Conservation (phyloP, 1,284 basidiomycete genomes). For the Serendipita sp. region DNA sequence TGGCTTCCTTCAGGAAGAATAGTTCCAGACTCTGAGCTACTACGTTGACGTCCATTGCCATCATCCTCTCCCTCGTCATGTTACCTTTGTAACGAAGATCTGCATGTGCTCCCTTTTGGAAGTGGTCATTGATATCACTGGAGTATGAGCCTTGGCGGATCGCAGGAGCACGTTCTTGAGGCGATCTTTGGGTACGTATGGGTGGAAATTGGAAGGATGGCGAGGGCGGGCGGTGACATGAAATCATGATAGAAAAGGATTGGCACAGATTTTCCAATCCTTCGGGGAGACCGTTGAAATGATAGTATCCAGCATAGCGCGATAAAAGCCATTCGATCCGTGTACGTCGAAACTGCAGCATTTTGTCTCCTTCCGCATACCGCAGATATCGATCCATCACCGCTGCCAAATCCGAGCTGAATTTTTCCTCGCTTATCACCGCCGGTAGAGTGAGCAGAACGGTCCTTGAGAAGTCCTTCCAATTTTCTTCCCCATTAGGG, state of each 20-base stretch:
- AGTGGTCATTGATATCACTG: neutral
- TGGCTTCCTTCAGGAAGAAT: slow-evolving; percentile 7
- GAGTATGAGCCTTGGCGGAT: neutral
- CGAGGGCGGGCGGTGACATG: neutral
- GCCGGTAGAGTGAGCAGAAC: slow-evolving; percentile 45
- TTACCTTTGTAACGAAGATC: slow-evolving; percentile 2
- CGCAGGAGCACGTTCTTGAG: neutral
- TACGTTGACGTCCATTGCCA: slow-evolving; percentile 6
- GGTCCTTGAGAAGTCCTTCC: slow-evolving; percentile 48
- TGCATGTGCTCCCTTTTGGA: neutral
- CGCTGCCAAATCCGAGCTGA: slow-evolving; percentile 51
- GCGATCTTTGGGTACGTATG: neutral
- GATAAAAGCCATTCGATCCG: slow-evolving; percentile 47
- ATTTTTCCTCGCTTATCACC: slow-evolving; percentile 36
- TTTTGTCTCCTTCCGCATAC: slow-evolving; percentile 34
- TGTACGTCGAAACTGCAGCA: slow-evolving; percentile 26
- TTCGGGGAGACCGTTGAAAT: neutral
- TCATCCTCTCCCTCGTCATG: neutral
- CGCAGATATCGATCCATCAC: slow-evolving; percentile 49
- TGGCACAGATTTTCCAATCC: neutral
- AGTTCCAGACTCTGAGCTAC: neutral
- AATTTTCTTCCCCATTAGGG: slow-evolving; percentile 18
- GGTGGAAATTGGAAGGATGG: neutral
- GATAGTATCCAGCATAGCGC: slow-evolving; percentile 46
- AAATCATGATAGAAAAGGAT: neutral